Conservation (phyloP, 208 protist species). For the Leptomonas pyrrhocoris region DNA sequence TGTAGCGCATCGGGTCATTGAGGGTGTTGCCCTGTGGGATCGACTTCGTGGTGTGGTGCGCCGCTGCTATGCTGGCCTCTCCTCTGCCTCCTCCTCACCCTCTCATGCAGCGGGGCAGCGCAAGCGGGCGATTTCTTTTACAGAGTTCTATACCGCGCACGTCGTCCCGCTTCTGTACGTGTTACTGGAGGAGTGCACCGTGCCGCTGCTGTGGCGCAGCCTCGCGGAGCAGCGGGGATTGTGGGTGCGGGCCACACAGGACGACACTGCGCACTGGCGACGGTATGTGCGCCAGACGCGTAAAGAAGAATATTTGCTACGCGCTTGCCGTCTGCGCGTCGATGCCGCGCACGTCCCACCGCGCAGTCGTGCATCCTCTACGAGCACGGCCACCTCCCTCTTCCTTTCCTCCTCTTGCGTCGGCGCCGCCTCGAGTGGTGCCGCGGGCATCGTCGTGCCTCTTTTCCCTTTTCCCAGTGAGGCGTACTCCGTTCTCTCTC, state of each 20-base stretch:
- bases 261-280: constrained; percentile 2
- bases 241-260: not conserved
- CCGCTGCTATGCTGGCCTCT: not conserved
- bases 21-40: constrained; percentile 15
- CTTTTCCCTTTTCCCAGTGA: constrained; percentile 13
- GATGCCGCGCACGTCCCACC: not conserved
- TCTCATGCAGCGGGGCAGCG: not conserved
- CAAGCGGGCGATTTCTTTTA: not conserved
- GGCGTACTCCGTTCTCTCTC: not conserved
- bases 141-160: not conserved
- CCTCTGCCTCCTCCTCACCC: not conserved
- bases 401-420: not conserved
- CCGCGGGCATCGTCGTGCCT: not conserved
- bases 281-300: not conserved
- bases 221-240: constrained; percentile 9
- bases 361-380: not conserved
- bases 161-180: not conserved
- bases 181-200: constrained; percentile 10
- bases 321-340: not conserved
- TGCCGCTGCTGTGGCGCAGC: constrained; percentile 4
- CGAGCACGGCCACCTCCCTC: not conserved
- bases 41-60: constrained; percentile 16
- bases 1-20: constrained; percentile 8
- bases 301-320: not conserved
- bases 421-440: not conserved